Evolutionary conservation across 257 asterid genomes (phyloP).

Genomic region (Datura wrightii): DNA sequence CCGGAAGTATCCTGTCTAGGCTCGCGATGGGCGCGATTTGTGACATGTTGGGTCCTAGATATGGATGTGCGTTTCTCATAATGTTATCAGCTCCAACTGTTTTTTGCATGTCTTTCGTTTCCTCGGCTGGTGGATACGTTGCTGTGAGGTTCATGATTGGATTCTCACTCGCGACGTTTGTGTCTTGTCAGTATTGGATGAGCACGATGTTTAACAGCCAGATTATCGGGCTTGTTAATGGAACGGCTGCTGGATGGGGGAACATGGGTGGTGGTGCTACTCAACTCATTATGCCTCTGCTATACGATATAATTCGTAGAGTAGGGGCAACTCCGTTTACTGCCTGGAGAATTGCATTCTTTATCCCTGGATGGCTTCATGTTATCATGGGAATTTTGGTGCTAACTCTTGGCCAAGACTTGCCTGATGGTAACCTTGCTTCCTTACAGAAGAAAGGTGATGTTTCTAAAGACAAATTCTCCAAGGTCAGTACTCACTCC

Average conservation of each 20-base stretch:
- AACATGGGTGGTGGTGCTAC: conserved; percentile 45
- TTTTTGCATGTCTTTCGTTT: conserved; percentile 49
- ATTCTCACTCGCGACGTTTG: conserved; percentile 43
- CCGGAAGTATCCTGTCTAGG: conserved; percentile 47
- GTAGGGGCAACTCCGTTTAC: conserved; percentile 35
- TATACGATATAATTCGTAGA: conserved; percentile 36
- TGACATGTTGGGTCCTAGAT: conserved; percentile 45
- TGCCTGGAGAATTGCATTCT: conserved; percentile 44
- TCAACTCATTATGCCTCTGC: conserved; percentile 41
- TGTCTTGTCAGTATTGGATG: conserved; percentile 43
- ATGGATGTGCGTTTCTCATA: conserved; percentile 45
- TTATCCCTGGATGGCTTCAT: conserved; percentile 39
- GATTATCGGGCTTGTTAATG: conserved; percentile 40
- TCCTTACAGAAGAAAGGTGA: conserved; percentile 39
- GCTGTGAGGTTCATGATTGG: conserved; percentile 47
- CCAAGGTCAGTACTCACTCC: conserved; percentile 28
- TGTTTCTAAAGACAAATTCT: conserved; percentile 36
- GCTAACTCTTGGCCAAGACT: conserved; percentile 37
- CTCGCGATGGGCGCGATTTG: conserved; percentile 42
- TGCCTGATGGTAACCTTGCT: conserved; percentile 45
- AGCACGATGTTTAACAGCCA: conserved; percentile 34
- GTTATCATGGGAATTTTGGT: conserved; percentile 42
- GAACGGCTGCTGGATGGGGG: conserved; percentile 47
- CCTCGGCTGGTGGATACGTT: conserved; percentile 39
- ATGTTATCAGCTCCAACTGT: conserved; percentile 43